Evolutionary conservation across 768 basidiomycete genomes (phyloP).

Genomic region (Vararia minispora): DNA sequence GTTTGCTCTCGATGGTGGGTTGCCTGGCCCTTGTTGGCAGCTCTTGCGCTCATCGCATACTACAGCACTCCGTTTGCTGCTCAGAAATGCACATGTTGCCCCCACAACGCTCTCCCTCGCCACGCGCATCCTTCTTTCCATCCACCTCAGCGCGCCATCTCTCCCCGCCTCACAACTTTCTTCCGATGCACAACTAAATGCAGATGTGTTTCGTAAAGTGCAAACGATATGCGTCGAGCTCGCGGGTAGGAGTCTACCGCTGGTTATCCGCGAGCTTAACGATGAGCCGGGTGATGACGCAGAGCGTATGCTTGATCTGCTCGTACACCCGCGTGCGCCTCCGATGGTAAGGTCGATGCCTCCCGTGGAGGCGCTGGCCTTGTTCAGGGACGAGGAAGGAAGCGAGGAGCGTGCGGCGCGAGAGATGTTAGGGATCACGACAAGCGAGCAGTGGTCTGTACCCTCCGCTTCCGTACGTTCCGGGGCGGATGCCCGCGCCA

Average conservation of each 20-base stretch:
- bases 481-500: too few species aligned
- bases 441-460: slow-evolving; percentile 4
- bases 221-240: slow-evolving; percentile 37
- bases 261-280: slow-evolving; percentile 31
- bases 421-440: slow-evolving; percentile 27
- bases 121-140: slow-evolving; percentile 44
- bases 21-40: neutral
- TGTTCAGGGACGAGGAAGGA: slow-evolving; percentile 54
- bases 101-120: slow-evolving; percentile 46
- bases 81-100: slow-evolving; percentile 40
- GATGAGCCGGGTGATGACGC: slow-evolving; percentile 3
- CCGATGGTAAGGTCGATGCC: slow-evolving; percentile 62
- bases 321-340: slow-evolving; percentile 74
- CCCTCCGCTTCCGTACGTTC: too few species aligned
- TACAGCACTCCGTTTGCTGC: slow-evolving; percentile 37
- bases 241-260: slow-evolving; percentile 43
- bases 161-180: slow-evolving; percentile 46
- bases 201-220: slow-evolving; percentile 32
- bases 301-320: slow-evolving; percentile 37
- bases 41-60: neutral
- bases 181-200: slow-evolving; percentile 37
- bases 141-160: slow-evolving; percentile 44
- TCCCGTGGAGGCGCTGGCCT: slow-evolving; percentile 44
- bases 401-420: slow-evolving; percentile 47
- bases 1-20: slow-evolving; percentile 46